Base-by-base conservation (phyloP, 192 early-diverging fungal species). In the Mortierella hygrophila region DNA sequence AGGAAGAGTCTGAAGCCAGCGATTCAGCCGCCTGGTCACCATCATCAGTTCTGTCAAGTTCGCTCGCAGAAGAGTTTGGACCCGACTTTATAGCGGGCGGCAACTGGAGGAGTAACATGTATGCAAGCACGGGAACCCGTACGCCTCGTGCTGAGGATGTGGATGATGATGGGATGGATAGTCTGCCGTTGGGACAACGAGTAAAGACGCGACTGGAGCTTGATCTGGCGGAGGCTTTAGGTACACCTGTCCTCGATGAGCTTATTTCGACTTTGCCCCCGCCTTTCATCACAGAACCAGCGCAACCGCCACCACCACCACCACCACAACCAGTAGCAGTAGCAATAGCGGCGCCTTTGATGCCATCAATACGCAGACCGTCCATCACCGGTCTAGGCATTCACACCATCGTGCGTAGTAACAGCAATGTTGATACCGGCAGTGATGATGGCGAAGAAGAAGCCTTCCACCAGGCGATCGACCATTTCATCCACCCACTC, bases 171-270 rank as follows among this genome's bases (percentile, higher is more conserved):
- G 18, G 16, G 49, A 52, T 52, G 49, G 38, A 71, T 16, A 49
- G 29, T 18, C 9, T 29, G 13, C 20, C 26, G 71, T 41, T 72
- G 26, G 71, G 40, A 6, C 4, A 49, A 13, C 71, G 41, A 2
- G 18, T n/a, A 42, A 68, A 32, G 42, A 44, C 76, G 16, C 26
- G 38, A 23, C 44, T 77, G 1, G 76, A 77, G 6, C 40, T 38
- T 7, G 76, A 77, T 49, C 44, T 77, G 11, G 76, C 60, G 20
- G 73, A 84, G 21, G 82, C 82, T 7, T 35, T 76, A 7, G 77
- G 74, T 5, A 78, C 77, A 37, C 42, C 81, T 18, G 69, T 76
- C 13, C 26, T 71, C 32, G 52, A 20, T 4, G 21, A 49, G 2
- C 2, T 18, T 3, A n/a, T 18, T 1, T 35, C 74, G 1, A 38